A percentile compares a stretch with the other conserved stretches of the same genome.
These are phyloP conservation scores for Geoglossum glabrum DNA, from an alignment of 495 filamentous ascomycete genomes.

Conservation along the genomic window DNA sequence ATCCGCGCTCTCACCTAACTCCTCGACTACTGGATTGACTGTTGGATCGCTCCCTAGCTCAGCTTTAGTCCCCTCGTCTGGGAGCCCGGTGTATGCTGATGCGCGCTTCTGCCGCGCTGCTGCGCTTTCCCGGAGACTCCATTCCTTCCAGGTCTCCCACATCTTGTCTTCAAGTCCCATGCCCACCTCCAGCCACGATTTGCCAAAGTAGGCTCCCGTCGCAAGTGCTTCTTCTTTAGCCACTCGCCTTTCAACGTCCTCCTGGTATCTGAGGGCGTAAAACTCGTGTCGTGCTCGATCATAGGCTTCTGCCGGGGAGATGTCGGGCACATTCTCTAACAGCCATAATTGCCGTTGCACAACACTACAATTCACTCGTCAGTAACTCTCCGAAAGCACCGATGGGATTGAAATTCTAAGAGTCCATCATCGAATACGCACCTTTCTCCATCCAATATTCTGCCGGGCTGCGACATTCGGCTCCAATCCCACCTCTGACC, in stretches of 20 bases:
- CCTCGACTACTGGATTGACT: not conserved
- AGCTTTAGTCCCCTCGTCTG: conserved; percentile 17
- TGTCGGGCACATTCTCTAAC: conserved; percentile 39
- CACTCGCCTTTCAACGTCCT: conserved; percentile 69
- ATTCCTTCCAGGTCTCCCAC: conserved; percentile 64
- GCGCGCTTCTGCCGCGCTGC: conserved; percentile 23
- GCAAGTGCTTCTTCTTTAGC: conserved; percentile 74
- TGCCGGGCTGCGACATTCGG: conserved; percentile 54
- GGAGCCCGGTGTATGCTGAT: conserved; percentile 27
- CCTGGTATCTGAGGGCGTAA: conserved; percentile 57
- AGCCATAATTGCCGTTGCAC: conserved; percentile 82
- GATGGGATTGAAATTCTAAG: too few relatives aligned
- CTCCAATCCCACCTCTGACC: conserved; percentile 57
- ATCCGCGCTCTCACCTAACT: not conserved
- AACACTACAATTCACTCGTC: conserved; percentile 40
- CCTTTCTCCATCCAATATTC: conserved; percentile 72
- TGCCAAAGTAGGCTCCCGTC: conserved; percentile 73
- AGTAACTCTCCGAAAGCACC: not conserved
- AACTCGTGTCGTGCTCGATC: conserved; percentile 79
- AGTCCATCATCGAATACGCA: conserved; percentile 19
- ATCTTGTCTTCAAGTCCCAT: conserved; percentile 62
- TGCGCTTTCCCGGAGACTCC: conserved; percentile 41
- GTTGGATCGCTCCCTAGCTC: conserved; percentile 10
- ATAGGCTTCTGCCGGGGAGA: conserved; percentile 52
- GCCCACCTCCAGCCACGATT: conserved; percentile 47